These are phyloP conservation scores for Pneumocystis wakefieldiae DNA, from an alignment of 1,139 yeast genomes.

Conservation along the genomic window DNA sequence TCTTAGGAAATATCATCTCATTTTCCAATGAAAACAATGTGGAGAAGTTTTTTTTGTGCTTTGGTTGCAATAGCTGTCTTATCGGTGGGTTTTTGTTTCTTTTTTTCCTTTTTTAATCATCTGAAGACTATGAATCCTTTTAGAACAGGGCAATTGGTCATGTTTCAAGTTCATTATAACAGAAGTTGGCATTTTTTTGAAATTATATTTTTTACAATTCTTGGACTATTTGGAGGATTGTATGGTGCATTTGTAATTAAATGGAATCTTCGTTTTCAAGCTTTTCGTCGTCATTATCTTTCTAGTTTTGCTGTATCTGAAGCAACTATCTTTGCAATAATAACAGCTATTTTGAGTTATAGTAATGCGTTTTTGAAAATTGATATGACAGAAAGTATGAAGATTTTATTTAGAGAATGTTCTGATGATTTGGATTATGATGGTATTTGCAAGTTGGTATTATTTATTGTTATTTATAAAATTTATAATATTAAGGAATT, in stretches of 20 bases:
- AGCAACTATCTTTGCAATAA: conserved; percentile 46
- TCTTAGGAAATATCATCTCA: conserved; percentile 45
- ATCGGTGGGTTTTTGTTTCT: conserved; percentile 6
- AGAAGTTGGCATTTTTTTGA: conserved; percentile 80
- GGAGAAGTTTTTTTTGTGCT: conserved; percentile 88
- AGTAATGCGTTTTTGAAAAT: conserved; percentile 64
- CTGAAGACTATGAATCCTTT: conserved; percentile 52
- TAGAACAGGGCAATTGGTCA: conserved; percentile 81
- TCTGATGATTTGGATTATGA: conserved; percentile 29
- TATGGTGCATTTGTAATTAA: conserved; percentile 75
- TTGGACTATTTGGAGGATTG: conserved; percentile 84
- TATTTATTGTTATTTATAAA: conserved; percentile 1
- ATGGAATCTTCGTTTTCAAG: conserved; percentile 61
- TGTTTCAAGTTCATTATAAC: conserved; percentile 78
- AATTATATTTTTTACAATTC: conserved; percentile 56
- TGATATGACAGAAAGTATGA: conserved; percentile 96
- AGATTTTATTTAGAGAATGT: conserved; percentile 75
- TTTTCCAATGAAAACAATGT: conserved; percentile 63
- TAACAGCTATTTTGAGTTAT: conserved; percentile 68
- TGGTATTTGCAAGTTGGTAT: conserved; percentile 16
- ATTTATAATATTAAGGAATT: background rate
- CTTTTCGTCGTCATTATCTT: conserved; percentile 60
- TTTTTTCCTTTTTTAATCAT: conserved; percentile 22
- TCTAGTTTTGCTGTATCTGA: conserved; percentile 49
- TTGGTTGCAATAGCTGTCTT: conserved; percentile 72